Conservation (phyloP, 768 basidiomycete species). For the Naganishia onofrii region DNA sequence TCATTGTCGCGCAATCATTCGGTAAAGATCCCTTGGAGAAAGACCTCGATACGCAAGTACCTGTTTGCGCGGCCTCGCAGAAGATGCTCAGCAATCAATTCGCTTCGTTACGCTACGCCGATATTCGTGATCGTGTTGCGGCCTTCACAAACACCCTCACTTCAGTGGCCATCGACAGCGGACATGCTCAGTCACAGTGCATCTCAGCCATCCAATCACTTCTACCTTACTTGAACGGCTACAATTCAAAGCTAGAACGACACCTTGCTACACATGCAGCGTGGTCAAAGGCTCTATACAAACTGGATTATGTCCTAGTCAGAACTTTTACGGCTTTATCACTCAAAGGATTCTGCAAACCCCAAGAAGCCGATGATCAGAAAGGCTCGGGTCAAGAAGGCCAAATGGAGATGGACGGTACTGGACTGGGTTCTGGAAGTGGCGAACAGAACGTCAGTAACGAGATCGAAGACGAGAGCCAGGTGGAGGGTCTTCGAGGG, state of each 20-base stretch:
- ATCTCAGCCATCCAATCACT: conserved; percentile 52
- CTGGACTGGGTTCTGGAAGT: conserved; percentile 82
- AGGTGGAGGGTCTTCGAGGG: conserved; percentile 86
- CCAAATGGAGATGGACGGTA: conserved; percentile 63
- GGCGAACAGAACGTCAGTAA: conserved; percentile 86
- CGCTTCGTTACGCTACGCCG: conserved; percentile 56
- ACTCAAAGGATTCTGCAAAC: conserved; percentile 87
- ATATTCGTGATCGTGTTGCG: conserved; percentile 56
- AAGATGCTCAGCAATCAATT: conserved; percentile 61
- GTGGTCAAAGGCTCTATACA: conserved; percentile 71
- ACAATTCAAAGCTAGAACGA: conserved; percentile 60
- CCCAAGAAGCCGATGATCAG: conserved; percentile 60
- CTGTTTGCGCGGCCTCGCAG: conserved; percentile 10
- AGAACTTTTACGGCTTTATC: conserved; percentile 71
- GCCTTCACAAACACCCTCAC: conserved; percentile 31
- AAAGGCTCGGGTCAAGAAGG: conserved; percentile 53
- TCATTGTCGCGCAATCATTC: conserved; percentile 66
- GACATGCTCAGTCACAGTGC: conserved; percentile 32
- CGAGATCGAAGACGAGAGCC: conserved; percentile 92
- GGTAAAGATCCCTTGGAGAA: conserved; percentile 16
- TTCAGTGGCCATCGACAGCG: conserved; percentile 38
- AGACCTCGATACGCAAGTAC: conserved; percentile 35
- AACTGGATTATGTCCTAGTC: conserved; percentile 74
- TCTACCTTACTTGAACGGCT: conserved; percentile 73
- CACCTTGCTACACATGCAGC: conserved; percentile 56